Conservation (phyloP, 148 eudicot species). For the Suaeda aralocaspica region DNA sequence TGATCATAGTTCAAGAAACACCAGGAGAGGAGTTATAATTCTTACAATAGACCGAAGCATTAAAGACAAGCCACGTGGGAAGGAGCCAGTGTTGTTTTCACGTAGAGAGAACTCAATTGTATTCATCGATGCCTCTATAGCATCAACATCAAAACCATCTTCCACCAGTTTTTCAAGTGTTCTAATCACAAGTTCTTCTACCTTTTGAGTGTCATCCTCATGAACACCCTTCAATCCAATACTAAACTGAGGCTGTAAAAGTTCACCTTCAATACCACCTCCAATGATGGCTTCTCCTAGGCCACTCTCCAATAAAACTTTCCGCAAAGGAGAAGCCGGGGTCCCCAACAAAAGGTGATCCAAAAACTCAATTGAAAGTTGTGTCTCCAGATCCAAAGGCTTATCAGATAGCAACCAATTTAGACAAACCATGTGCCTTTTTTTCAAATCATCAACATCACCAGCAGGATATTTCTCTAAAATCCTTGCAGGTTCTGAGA, state of each 20-base stretch:
- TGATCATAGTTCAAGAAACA: neutral
- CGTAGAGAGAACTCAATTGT: conserved; percentile 93
- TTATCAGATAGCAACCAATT: conserved; percentile 93
- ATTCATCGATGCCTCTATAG: conserved; percentile 97
- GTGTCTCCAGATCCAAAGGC: conserved; percentile 88
- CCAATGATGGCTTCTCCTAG: conserved; percentile 97
- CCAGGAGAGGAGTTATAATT: neutral
- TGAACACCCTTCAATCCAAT: conserved; percentile 91
- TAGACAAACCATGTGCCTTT: conserved; percentile 94
- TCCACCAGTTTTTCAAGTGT: conserved; percentile 60
- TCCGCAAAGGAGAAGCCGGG: conserved; percentile 97
- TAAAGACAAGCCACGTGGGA: conserved; percentile 90
- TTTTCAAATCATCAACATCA: conserved; percentile 79
- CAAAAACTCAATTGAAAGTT: conserved; percentile 76
- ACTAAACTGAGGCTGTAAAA: conserved; percentile 90
- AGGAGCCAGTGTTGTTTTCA: conserved; percentile 96
- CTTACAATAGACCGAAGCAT: conserved; percentile 95
- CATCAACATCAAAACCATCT: conserved; percentile 82
- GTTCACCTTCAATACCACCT: conserved; percentile 88
- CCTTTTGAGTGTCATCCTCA: conserved; percentile 73
- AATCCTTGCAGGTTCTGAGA: conserved; percentile 66
- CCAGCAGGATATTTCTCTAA: conserved; percentile 93
- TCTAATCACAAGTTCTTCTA: conserved; percentile 69
- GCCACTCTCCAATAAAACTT: conserved; percentile 85
- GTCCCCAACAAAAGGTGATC: conserved; percentile 93